These are phyloP conservation scores for Diaporthe vaccinii DNA, from an alignment of 2,329 filamentous ascomycete species.

Conservation along the genomic window DNA sequence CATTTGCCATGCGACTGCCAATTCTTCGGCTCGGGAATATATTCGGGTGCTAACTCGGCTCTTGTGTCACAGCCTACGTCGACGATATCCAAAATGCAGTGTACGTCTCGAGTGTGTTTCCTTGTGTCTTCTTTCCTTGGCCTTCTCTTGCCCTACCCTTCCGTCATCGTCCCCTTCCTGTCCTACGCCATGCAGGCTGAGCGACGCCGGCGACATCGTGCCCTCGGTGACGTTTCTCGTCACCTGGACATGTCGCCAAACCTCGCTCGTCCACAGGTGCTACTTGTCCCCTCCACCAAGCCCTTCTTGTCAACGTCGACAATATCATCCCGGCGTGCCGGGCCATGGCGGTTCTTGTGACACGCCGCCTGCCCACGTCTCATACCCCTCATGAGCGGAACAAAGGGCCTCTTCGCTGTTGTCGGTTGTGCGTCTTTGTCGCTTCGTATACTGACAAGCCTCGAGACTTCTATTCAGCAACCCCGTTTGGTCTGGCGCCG, in stretches of 20 bases:
- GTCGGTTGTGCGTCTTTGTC: constrained; percentile 23
- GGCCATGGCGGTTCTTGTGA: neutral
- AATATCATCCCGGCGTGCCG: neutral
- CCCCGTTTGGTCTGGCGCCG: constrained; percentile 65
- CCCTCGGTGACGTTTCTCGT: neutral
- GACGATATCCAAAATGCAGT: constrained; percentile 65
- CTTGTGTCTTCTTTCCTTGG: constrained; percentile 41
- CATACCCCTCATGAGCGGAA: neutral
- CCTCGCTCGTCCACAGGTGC: neutral
- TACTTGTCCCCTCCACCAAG: neutral
- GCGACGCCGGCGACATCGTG: neutral
- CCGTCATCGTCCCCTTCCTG: neutral
- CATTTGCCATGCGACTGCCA: constrained; percentile 28
- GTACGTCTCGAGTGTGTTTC: constrained; percentile 52
- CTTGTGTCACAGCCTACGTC: constrained; percentile 56
- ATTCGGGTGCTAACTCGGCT: constrained; percentile 49
- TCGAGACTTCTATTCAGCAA: constrained; percentile 71
- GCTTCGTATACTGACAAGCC: constrained; percentile 40
- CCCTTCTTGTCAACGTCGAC: neutral
- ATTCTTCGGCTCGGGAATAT: constrained; percentile 2
- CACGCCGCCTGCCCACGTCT: neutral
- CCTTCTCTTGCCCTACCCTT: constrained; percentile 27
- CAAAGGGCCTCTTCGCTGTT: neutral
- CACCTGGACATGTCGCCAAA: neutral
- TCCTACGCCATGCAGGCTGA: neutral